These are phyloP conservation scores for Aspergillus nomiae DNA, from an alignment of 2,329 filamentous ascomycete genomes.

Conservation along the genomic window DNA sequence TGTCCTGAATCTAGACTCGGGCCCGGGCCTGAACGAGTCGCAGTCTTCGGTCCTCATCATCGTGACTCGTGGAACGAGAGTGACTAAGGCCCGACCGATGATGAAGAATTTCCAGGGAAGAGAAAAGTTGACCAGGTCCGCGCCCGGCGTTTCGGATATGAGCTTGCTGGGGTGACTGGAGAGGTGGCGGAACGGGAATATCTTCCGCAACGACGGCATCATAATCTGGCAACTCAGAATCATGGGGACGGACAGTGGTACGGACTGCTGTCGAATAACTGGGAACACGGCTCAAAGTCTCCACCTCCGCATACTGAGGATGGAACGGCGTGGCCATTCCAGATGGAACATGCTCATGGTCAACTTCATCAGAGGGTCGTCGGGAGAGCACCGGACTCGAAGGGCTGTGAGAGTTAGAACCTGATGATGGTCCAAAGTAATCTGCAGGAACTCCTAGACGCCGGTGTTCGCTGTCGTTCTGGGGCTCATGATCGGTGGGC, in stretches of 20 bases:
- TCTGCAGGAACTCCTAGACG: conserved; percentile 32
- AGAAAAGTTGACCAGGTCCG: conserved; percentile 24
- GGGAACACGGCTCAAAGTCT: conserved; percentile 70
- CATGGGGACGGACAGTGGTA: conserved; percentile 60
- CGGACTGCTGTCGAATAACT: conserved; percentile 76
- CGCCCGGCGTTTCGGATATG: conserved; percentile 41
- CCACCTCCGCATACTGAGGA: conserved; percentile 57
- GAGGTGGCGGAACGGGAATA: conserved; percentile 28
- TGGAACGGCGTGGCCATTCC: conserved; percentile 45
- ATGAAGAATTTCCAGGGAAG: conserved; percentile 28
- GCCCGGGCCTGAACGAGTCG: conserved; percentile 44
- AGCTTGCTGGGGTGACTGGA: conserved; percentile 42
- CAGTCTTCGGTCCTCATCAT: conserved; percentile 44
- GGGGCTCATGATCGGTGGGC: conserved; percentile 25
- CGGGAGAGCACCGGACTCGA: conserved; percentile 45
- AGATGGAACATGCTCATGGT: conserved; percentile 45
- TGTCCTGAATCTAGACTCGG: conserved; percentile 23
- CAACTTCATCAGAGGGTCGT: conserved; percentile 51
- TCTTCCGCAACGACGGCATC: conserved; percentile 52
- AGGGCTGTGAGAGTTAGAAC: conserved; percentile 36
- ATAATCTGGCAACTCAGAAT: conserved; percentile 66
- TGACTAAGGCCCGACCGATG: conserved; percentile 27
- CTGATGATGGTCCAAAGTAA: conserved; percentile 33
- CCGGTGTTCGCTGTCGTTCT: conserved; percentile 23
- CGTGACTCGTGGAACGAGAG: conserved; percentile 26